Conservation (phyloP, 257 asterid genomes). For the Euphrasia confusa region DNA sequence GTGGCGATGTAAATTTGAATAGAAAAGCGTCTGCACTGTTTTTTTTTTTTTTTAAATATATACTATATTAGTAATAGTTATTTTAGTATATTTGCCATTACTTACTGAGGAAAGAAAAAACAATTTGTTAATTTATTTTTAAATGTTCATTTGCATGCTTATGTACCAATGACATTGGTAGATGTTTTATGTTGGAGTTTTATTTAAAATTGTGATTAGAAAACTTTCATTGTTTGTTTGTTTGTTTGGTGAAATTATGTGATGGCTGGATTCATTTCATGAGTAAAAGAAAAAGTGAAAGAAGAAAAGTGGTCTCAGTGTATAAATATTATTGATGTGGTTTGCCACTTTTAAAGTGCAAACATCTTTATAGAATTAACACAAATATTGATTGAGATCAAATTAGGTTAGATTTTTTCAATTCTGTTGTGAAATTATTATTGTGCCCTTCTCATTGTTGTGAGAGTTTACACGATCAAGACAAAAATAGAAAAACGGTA, state of each 20-base stretch:
- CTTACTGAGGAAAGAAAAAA: too few species aligned
- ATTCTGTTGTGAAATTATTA: too few species aligned
- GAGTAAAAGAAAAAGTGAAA: constrained; percentile 11
- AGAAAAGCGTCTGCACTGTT: neutral
- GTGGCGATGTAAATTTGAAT: neutral
- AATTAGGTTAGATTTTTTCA: neutral
- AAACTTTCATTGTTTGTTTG: neutral
- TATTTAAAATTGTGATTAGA: neutral
- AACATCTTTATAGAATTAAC: constrained; percentile 23
- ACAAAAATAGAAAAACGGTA: too few species aligned
- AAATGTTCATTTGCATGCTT: too few species aligned
- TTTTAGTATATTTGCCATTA: too few species aligned
- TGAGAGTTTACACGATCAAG: too few species aligned
- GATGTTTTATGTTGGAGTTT: too few species aligned
- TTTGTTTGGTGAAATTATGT: neutral
- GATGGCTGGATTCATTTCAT: constrained; percentile 7
- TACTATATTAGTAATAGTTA: too few species aligned
- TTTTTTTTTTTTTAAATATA: too few species aligned
- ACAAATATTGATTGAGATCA: neutral
- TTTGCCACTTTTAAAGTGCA: constrained; percentile 34
- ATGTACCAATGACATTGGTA: too few species aligned
- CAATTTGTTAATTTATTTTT: too few species aligned
- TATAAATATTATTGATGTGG: constrained; percentile 27
- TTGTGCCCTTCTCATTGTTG: too few species aligned
- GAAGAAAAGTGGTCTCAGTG: constrained; percentile 25